Evolutionary conservation across 768 basidiomycete species (phyloP).

Genomic region (Suillus ampliporus): DNA sequence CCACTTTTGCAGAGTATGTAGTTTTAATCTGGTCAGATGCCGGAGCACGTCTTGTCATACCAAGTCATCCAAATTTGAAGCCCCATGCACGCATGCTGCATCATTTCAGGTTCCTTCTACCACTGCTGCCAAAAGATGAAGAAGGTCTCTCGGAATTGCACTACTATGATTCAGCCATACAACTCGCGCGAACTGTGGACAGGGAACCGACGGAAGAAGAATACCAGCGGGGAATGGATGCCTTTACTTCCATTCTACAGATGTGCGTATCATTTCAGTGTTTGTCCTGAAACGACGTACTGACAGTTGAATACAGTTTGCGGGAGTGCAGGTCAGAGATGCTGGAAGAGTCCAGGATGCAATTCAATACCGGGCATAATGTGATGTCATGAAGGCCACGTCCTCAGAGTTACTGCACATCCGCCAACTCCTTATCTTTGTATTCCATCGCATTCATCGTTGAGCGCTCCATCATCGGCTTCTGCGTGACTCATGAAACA

Average conservation of each 20-base stretch:
- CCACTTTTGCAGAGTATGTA: not conserved
- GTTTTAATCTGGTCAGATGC: slow-evolving; percentile 49
- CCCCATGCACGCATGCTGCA: slow-evolving; percentile 80
- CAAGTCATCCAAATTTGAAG: slow-evolving; percentile 69
- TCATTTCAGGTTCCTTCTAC: slow-evolving; percentile 79
- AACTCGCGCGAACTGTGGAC: slow-evolving; percentile 66
- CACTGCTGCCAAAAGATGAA: slow-evolving; percentile 62
- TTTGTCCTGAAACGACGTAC: not conserved
- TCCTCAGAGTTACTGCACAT: not conserved
- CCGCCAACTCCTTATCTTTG: not conserved
- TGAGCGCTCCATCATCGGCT: not conserved
- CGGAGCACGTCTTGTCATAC: slow-evolving; percentile 74
- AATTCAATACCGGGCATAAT: slow-evolving; percentile 31
- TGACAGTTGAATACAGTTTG: slow-evolving; percentile 45
- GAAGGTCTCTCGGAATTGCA: slow-evolving; percentile 72
- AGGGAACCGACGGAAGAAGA: slow-evolving; percentile 70
- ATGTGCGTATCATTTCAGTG: slow-evolving; percentile 48
- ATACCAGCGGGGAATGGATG: slow-evolving; percentile 65
- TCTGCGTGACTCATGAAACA: too few species aligned
- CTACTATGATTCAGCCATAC: slow-evolving; percentile 79
- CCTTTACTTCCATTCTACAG: slow-evolving; percentile 63
- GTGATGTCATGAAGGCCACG: not conserved
- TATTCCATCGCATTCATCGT: not conserved
- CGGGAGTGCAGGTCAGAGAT: slow-evolving; percentile 70
- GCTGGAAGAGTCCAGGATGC: slow-evolving; percentile 59